phyloP scores from a whole-genome alignment of 2,329 filamentous ascomycete species.

The Sporothrix phasma region DNA sequence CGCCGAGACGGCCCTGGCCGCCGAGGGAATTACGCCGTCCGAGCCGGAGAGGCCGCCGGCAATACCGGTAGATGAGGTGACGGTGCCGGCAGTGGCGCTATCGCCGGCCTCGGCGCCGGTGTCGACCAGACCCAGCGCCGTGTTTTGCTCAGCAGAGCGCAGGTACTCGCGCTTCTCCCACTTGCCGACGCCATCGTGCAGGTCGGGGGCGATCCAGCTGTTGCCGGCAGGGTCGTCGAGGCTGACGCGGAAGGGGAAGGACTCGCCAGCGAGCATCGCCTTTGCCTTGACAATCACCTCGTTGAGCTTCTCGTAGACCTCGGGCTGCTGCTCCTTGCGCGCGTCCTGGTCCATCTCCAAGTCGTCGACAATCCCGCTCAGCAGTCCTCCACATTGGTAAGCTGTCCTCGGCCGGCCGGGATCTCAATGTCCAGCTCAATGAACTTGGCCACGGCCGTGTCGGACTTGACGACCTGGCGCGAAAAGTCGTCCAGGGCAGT shows the following conservation, averaged over 20 bases:
- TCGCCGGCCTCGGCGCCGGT: slow-evolving; percentile 39
- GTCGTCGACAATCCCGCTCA: slow-evolving; percentile 69
- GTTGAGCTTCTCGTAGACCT: slow-evolving; percentile 68
- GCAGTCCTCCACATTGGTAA: slow-evolving; percentile 88
- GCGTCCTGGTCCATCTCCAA: slow-evolving; percentile 73
- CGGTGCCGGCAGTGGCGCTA: slow-evolving; percentile 8
- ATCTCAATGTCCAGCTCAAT: slow-evolving; percentile 92
- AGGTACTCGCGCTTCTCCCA: slow-evolving; percentile 79
- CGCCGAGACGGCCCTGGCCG: slow-evolving; percentile 29
- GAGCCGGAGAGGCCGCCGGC: slow-evolving; percentile 30
- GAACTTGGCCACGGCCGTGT: slow-evolving; percentile 74
- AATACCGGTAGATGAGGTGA: slow-evolving; percentile 16
- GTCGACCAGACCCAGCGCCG: slow-evolving; percentile 64
- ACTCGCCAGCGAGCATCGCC: slow-evolving; percentile 66
- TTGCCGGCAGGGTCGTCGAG: slow-evolving; percentile 91
- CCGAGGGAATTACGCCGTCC: slow-evolving; percentile 41
- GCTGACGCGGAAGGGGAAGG: slow-evolving; percentile 78
- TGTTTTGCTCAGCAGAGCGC: slow-evolving; percentile 78
- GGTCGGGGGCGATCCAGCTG: slow-evolving; percentile 87
- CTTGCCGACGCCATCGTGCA: slow-evolving; percentile 71
- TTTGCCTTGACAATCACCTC: slow-evolving; percentile 64
- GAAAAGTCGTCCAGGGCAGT: slow-evolving; percentile 65
- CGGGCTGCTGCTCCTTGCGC: slow-evolving; percentile 66
- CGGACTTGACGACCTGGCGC: slow-evolving; percentile 85
- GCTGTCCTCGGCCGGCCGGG: slow-evolving; percentile 77